Base-by-base conservation (phyloP, 371 early-diverging fungal species). In the Globomyces sp. region DNA sequence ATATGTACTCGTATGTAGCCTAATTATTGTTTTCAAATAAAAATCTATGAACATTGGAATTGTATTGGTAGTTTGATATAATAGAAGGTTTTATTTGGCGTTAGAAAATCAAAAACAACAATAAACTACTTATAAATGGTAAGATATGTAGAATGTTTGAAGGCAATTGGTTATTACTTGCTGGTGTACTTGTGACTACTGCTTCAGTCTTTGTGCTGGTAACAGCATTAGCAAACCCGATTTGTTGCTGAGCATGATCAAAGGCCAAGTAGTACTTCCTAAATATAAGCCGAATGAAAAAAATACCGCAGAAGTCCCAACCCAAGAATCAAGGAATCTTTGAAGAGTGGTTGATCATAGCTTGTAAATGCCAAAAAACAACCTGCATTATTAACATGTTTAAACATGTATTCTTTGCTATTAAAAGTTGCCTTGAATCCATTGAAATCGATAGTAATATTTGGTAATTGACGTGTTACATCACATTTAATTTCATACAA, bases 1-100 rank as follows among this genome's bases (percentile, higher is more conserved):
- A 95, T 71, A 86, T 86, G 81, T 94, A 90, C 78, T 88, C 88
- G 47, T 95, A 93, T 73, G 83, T 92, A 11, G 92, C 93, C 43
- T 64, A 46, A 39, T 10, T 11, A 8, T 5, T 46, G 47, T 46
- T 8, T 11, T 46, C 11, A 46, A 55, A 39, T 39, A 37, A 55
- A 13, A 24, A 24, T 24, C 24, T 24, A 24, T 24, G 24, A 24
- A 24, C 24, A 24, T 24, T 24, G 24, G 24, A 24, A 24, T 24
- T 24, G 24, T 24, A 24, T 24, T 24, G 24, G 24, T 55, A 36
- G 47, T 55, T 55, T 55, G 55, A 36, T 55, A 55, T 55, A 55
- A 39, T 13, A 24, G 55, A 39, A 39, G 24, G 24, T 24, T 24
- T 24, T 24, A 24, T 24, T 24, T 24, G 24, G 24, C 24, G 24